Percentiles rank a stretch among this genome's conserved stretches.
Conservation (phyloP, 2,329 filamentous ascomycete genomes). For the Exophiala dermatitidis region DNA sequence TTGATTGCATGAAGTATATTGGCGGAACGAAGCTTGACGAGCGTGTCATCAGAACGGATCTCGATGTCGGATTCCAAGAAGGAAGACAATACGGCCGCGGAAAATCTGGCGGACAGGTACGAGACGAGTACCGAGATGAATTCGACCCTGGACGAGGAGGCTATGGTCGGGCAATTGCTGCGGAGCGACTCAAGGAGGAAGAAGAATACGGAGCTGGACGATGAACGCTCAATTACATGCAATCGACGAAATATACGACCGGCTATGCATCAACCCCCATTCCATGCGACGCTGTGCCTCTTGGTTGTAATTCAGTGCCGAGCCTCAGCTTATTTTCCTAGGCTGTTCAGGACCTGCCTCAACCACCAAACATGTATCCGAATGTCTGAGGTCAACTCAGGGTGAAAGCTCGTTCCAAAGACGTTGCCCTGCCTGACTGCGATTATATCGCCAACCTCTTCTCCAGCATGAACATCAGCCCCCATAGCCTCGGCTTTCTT, state of each 20-base stretch:
- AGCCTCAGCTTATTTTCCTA: conserved; percentile 24
- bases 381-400: conserved; percentile 79
- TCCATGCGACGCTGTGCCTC: conserved; percentile 2
- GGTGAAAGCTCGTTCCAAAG: conserved; percentile 91
- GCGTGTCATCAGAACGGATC: conserved; percentile 87
- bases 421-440: conserved; percentile 87
- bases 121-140: conserved; percentile 95
- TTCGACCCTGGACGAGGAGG: conserved; percentile 92
- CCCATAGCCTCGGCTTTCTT: conserved; percentile 43
- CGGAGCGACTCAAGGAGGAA: conserved; percentile 53
- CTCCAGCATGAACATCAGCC: conserved; percentile 34
- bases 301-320: background rate
- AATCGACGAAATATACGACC: background rate
- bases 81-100: conserved; percentile 92
- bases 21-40: conserved; percentile 97
- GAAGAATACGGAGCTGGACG: conserved; percentile 52
- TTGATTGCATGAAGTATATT: conserved; percentile 98
- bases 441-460: conserved; percentile 63
- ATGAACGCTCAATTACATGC: conserved; percentile 4
- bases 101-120: conserved; percentile 91
- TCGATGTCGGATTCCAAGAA: conserved; percentile 93
- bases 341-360: conserved; percentile 53
- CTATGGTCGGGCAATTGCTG: conserved; percentile 68
- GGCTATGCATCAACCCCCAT: background rate
- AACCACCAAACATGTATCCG: conserved; percentile 95